Base-by-base conservation (phyloP, 768 basidiomycete genomes). In the Termitomyces sp. region DNA sequence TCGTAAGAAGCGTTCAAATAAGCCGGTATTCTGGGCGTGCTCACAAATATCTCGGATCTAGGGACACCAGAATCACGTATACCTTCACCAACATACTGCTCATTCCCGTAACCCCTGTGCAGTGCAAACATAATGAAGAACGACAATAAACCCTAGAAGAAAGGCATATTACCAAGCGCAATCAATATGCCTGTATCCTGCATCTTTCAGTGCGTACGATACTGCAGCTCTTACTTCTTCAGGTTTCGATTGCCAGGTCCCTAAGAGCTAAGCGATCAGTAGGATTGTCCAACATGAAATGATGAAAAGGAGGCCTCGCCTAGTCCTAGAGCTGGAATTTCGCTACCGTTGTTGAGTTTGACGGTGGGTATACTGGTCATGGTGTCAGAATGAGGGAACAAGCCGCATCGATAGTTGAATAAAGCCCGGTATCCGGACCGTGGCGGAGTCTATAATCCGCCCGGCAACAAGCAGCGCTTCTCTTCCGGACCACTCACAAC, bases 11-110 rank as follows among this genome's bases (percentile, higher is more conserved):
- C 8, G 16, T 32, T 21, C 23, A 31, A n/a, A 17, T 6, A 17
- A 31, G n/a, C 27, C 11, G 12, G 8, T 44, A 1, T 3, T 31
- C 16, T 37, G 41, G 23, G 7, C 11, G 17, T 29, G 69, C 77
- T 65, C 59, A 78, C 78, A 57, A 77, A 80, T 38, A 78, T 66
- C 62, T 95, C 87, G 16, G 82, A 80, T 61, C 93, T 80, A 27
- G 87, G 85, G 23, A 94, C 79, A 29, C 90, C 94, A 57, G 86
- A 87, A 34, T 79, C 82, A 61, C 79, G 84, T 66, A 95, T 83
- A 11, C 91, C 93, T 59, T 85, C 80, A 6, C 92, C 93, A 16
- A 95, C 92, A 61, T 90, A 86, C 64, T 84, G 83, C 69, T 94
- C 91, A 66, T 93, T 94, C 54, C 80, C 80, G 64, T 89, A 88